These are phyloP conservation scores for Xylaria sp. DNA, from an alignment of 2,329 filamentous ascomycete species.

Conservation along the genomic window DNA sequence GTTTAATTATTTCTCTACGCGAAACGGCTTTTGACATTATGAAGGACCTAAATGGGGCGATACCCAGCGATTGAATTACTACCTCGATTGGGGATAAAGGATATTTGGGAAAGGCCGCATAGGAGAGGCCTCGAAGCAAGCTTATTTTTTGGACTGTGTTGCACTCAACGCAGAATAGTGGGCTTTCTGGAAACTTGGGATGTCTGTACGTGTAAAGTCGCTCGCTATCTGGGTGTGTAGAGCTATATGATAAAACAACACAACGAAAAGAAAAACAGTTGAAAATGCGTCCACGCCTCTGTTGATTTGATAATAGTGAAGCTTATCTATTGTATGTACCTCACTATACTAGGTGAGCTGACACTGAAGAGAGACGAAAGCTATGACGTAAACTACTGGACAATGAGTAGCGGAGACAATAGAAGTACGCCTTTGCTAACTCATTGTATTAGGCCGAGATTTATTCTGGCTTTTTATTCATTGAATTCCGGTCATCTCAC, in stretches of 20 bases:
- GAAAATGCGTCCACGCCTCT: not conserved
- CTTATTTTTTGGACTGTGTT: not conserved
- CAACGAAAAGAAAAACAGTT: not conserved
- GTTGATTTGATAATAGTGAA: not conserved
- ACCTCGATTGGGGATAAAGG: not conserved
- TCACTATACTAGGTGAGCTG: not conserved
- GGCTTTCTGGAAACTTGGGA: not conserved
- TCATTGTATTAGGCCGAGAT: not conserved
- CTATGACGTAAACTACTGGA: not conserved
- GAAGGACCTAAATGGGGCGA: not conserved
- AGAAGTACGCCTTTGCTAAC: not conserved
- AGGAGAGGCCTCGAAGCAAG: not conserved
- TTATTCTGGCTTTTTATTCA: not conserved
- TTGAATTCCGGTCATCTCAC: not conserved
- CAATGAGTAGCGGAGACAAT: not conserved
- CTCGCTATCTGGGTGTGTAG: slow-evolving; percentile 19
- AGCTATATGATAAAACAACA: slow-evolving; percentile 4
- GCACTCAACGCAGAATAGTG: slow-evolving; percentile 1
- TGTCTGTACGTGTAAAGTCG: slow-evolving; percentile 13
- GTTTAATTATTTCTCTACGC: not conserved
- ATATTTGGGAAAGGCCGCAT: not conserved
- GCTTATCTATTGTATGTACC: not conserved
- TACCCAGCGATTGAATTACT: slow-evolving; percentile 18
- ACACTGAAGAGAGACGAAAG: not conserved
- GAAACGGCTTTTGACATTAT: not conserved